Evolutionary conservation across 192 early-diverging fungal species (phyloP).

Genomic region (Coemansia sp.): DNA sequence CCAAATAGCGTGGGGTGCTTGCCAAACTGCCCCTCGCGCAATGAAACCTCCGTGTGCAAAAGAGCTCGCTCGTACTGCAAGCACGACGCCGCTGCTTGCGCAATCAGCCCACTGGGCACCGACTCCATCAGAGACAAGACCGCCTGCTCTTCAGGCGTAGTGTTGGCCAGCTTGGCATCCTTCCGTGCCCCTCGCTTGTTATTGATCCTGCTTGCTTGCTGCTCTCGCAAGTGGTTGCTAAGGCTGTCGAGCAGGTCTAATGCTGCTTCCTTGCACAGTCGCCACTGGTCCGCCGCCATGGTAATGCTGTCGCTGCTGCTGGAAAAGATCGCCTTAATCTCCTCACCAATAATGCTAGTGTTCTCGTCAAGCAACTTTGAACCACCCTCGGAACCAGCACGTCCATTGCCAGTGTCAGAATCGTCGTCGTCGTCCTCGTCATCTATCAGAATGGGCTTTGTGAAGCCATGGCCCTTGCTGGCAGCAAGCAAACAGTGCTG

Average conservation of each 20-base stretch:
- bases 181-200: constrained; percentile 25
- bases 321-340: constrained; percentile 30
- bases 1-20: constrained; percentile 29
- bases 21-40: constrained; percentile 20
- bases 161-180: constrained; percentile 9
- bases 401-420: neutral
- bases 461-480: neutral
- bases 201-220: constrained; percentile 12
- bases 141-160: constrained; percentile 23
- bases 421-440: constrained; percentile 25
- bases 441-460: constrained; percentile 15
- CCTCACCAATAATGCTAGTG: constrained; percentile 5
- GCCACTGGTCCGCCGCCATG: constrained; percentile 32
- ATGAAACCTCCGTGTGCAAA: constrained; percentile 23
- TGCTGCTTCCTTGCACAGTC: constrained; percentile 29
- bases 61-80: constrained; percentile 43
- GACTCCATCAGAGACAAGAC: constrained; percentile 11
- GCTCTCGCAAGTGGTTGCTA: constrained; percentile 22
- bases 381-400: neutral
- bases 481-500: constrained; percentile 23
- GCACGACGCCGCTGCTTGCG: constrained; percentile 27
- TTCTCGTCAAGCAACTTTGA: too few relatives aligned
- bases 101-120: constrained; percentile 13
- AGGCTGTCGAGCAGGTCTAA: constrained; percentile 35
- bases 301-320: neutral